Evolutionary conservation across 1,284 basidiomycete species (phyloP).

Genomic region (Singerocomus inundabilis): DNA sequence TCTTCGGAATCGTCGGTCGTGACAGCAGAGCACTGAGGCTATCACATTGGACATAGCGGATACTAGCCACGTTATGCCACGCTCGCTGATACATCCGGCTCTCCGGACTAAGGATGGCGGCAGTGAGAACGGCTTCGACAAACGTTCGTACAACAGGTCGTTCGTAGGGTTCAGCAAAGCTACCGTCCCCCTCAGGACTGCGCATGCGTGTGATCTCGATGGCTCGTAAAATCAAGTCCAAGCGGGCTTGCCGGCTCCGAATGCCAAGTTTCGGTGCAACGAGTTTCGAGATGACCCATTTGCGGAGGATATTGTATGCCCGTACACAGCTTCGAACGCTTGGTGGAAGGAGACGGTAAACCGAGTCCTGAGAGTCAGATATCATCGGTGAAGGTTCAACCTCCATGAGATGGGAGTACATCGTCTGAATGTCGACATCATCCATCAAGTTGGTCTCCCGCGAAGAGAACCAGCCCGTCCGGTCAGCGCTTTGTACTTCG

Average conservation of each 20-base stretch:
- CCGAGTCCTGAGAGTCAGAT: conserved; percentile 63
- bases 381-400: conserved; percentile 69
- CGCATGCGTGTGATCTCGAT: conserved; percentile 70
- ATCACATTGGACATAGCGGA: conserved; percentile 59
- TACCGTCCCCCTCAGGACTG: conserved; percentile 43
- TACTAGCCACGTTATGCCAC: conserved; percentile 67
- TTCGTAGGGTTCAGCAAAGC: conserved; percentile 37
- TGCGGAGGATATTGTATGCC: conserved; percentile 69
- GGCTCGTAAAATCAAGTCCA: conserved; percentile 66
- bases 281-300: conserved; percentile 72
- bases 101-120: conserved; percentile 71
- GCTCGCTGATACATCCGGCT: conserved; percentile 68
- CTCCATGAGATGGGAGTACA: conserved; percentile 68
- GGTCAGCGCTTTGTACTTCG: conserved; percentile 75
- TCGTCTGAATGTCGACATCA: conserved; percentile 71
- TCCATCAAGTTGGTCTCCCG: conserved; percentile 51
- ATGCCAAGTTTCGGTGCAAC: conserved; percentile 60
- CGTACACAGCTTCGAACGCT: conserved; percentile 70
- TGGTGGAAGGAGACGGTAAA: conserved; percentile 72
- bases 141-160: conserved; percentile 71
- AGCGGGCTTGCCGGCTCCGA: conserved; percentile 60
- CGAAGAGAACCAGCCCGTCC: conserved; percentile 69
- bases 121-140: conserved; percentile 68
- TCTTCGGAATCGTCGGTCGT: conserved; percentile 44
- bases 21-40: conserved; percentile 56